A percentile compares a stretch with the other conserved stretches of the same genome.
Conservation (phyloP, 208 protist genomes). For the Leishmania aethiopica region DNA sequence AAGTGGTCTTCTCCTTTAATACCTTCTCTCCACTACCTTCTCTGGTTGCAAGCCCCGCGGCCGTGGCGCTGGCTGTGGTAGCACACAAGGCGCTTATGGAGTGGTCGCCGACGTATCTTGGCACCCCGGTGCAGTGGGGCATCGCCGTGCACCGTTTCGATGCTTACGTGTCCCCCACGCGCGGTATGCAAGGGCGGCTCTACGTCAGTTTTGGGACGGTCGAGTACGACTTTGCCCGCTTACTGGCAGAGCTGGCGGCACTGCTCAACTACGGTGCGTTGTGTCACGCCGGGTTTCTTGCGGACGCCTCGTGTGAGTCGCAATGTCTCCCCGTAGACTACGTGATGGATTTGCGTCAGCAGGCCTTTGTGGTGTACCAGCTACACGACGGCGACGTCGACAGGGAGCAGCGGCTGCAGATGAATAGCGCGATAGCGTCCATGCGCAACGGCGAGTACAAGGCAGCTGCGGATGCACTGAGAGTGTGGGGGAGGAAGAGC, state of each 20-base stretch:
- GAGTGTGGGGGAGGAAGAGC: neutral
- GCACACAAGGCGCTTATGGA: conserved; percentile 15
- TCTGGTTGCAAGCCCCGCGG: conserved; percentile 22
- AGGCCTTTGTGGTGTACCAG: conserved; percentile 20
- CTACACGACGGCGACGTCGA: conserved; percentile 22
- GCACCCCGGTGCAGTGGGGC: conserved; percentile 17
- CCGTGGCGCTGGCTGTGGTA: conserved; percentile 18
- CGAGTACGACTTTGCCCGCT: conserved; percentile 24
- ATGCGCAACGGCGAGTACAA: conserved; percentile 26
- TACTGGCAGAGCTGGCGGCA: conserved; percentile 25
- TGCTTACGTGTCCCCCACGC: conserved; percentile 10
- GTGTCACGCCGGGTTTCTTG: conserved; percentile 30
- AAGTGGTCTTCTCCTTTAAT: conserved; percentile 31
- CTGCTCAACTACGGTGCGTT: conserved; percentile 21
- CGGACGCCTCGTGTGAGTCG: conserved; percentile 16
- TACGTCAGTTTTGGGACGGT: conserved; percentile 22
- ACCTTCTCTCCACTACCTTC: conserved; percentile 23
- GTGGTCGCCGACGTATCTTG: conserved; percentile 14
- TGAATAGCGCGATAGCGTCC: conserved; percentile 9
- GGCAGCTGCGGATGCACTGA: conserved; percentile 2
- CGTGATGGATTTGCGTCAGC: conserved; percentile 31
- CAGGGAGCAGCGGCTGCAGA: conserved; percentile 9
- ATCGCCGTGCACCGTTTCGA: conserved; percentile 29
- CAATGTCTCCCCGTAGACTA: conserved; percentile 25
- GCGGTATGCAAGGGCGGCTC: conserved; percentile 14